Evolutionary conservation across 2,329 filamentous ascomycete genomes (phyloP).

Genomic region (Corinectria fuckeliana): DNA sequence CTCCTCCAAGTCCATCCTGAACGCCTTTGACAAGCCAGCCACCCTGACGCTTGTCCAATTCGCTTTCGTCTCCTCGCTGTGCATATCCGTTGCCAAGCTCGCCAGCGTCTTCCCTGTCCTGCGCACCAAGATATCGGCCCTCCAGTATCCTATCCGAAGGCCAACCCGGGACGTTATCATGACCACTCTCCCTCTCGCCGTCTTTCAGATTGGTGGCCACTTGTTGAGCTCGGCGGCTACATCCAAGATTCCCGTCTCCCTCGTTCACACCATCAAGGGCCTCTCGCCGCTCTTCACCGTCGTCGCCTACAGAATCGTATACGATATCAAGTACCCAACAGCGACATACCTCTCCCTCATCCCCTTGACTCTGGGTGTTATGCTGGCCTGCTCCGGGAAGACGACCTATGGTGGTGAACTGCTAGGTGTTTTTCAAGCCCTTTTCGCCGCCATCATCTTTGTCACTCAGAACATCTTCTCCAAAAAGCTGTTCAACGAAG

Average conservation of each 20-base stretch:
- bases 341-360: slow-evolving; percentile 88
- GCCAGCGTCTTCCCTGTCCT: slow-evolving; percentile 75
- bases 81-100: slow-evolving; percentile 78
- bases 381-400: slow-evolving; percentile 92
- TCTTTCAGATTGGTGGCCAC: slow-evolving; percentile 93
- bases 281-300: slow-evolving; percentile 96
- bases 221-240: slow-evolving; percentile 94
- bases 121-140: slow-evolving; percentile 74
- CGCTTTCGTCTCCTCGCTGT: slow-evolving; percentile 88
- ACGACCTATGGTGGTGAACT: slow-evolving; percentile 80
- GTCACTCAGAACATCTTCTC: slow-evolving; percentile 99
- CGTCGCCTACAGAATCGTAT: slow-evolving; percentile 87
- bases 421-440: slow-evolving; percentile 86
- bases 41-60: slow-evolving; percentile 95
- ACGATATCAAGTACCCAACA: slow-evolving; percentile 84
- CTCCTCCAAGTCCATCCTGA: slow-evolving; percentile 96
- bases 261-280: slow-evolving; percentile 98
- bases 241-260: slow-evolving; percentile 90
- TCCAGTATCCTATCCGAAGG: slow-evolving; percentile 82
- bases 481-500: slow-evolving; percentile 96
- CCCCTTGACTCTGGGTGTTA: slow-evolving; percentile 92
- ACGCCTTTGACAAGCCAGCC: slow-evolving; percentile 86
- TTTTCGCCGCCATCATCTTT: slow-evolving; percentile 91
- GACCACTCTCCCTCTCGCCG: slow-evolving; percentile 88
- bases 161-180: slow-evolving; percentile 82